These are phyloP conservation scores for Niebla homalea DNA, from an alignment of 495 filamentous ascomycete genomes.

Conservation along the genomic window DNA sequence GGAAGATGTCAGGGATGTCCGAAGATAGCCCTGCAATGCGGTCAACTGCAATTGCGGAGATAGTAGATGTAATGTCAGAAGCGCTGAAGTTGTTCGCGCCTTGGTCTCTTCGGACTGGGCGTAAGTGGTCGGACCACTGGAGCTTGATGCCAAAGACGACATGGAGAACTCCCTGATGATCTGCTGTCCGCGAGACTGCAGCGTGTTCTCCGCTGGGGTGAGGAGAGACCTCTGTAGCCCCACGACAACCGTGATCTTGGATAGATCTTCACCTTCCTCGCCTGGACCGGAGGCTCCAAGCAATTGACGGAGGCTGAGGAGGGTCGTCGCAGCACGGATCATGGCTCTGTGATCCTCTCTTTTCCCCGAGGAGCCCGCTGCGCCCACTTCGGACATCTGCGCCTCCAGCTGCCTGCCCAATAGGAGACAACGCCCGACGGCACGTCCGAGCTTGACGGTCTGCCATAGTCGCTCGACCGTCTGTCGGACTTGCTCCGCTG, in stretches of 20 bases:
- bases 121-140: constrained; percentile 40
- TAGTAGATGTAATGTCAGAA: constrained; percentile 69
- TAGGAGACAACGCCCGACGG: constrained; percentile 60
- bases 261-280: constrained; percentile 65
- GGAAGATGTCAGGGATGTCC: constrained; percentile 59
- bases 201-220: constrained; percentile 51
- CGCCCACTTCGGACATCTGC: constrained; percentile 52
- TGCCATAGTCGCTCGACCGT: constrained; percentile 63
- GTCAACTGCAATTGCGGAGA: constrained; percentile 63
- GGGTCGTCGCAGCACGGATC: constrained; percentile 62
- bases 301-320: constrained; percentile 59
- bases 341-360: constrained; percentile 66
- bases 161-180: constrained; percentile 74
- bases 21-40: constrained; percentile 68
- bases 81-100: constrained; percentile 56
- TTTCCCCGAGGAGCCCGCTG: constrained; percentile 27
- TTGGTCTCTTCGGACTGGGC: constrained; percentile 69
- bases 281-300: constrained; percentile 47
- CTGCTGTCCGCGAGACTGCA: constrained; percentile 61
- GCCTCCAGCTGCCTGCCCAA: constrained; percentile 78
- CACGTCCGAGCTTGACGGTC: constrained; percentile 62
- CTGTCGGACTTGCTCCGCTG: constrained; percentile 61
- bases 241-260: constrained; percentile 52
- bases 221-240: constrained; percentile 55
- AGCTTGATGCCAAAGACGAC: constrained; percentile 38